phyloP scores from a whole-genome alignment of 179 eudicot species.

The Kewa caespitosa region DNA sequence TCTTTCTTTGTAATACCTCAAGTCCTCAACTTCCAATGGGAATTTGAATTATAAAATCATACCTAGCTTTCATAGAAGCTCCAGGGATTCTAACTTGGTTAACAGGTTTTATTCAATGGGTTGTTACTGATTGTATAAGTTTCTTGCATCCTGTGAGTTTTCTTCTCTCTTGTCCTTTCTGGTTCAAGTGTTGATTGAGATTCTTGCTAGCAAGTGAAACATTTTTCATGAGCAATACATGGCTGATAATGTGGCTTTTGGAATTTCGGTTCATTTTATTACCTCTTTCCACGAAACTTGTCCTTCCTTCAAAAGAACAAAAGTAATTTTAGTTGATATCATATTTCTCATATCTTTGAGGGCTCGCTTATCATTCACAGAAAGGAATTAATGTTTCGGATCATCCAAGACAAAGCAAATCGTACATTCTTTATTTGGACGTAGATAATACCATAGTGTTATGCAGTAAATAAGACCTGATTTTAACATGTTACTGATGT shows the following conservation, averaged over 20 bases:
- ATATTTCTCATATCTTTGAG: neutral
- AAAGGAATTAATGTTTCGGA: too few species aligned
- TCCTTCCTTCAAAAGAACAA: neutral
- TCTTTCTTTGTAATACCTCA: neutral
- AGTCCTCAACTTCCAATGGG: neutral
- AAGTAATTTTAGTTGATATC: neutral
- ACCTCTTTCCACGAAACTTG: neutral
- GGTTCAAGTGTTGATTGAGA: neutral
- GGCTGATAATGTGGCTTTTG: neutral
- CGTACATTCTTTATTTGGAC: too few species aligned
- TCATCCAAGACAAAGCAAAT: too few species aligned
- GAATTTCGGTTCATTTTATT: neutral
- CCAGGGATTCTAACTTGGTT: neutral
- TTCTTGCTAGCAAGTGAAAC: neutral
- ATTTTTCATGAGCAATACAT: neutral
- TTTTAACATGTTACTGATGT: neutral
- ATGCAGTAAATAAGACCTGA: neutral
- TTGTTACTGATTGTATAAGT: neutral
- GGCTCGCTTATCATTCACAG: neutral
- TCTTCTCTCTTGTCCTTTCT: neutral
- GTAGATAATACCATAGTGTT: neutral
- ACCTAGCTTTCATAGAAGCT: neutral
- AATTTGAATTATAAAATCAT: neutral
- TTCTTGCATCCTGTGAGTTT: constrained; percentile 6
- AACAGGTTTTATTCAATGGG: neutral